phyloP scores from a whole-genome alignment of 2,329 filamentous ascomycete species.

The Aspergillus fumigatus region DNA sequence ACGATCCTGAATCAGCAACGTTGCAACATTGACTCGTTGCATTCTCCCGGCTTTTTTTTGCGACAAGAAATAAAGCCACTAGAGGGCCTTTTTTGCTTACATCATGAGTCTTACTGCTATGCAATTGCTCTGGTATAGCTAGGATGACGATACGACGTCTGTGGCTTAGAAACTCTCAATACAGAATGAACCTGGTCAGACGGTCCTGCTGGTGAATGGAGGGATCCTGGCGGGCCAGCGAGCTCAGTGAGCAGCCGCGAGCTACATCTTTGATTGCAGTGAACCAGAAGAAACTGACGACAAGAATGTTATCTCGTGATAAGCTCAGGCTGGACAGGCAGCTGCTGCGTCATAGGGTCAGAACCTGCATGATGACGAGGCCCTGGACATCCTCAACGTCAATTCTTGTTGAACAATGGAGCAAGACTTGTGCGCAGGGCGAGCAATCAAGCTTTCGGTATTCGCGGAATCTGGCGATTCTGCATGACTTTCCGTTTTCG shows the following conservation, averaged over 20 bases:
- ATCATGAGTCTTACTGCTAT: neutral
- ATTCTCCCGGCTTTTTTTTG: no score
- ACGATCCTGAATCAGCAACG: neutral
- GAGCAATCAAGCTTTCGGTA: neutral
- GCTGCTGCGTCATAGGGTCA: neutral
- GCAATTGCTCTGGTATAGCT: neutral
- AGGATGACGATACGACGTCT: neutral
- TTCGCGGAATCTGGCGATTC: neutral
- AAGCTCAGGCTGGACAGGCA: neutral
- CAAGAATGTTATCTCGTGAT: neutral
- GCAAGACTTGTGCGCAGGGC: neutral
- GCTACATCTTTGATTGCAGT: neutral
- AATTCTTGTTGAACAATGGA: neutral
- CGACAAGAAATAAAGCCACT: neutral
- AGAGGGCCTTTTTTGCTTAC: neutral
- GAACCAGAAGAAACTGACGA: neutral
- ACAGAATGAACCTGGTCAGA: neutral
- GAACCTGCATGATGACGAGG: neutral
- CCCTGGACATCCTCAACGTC: neutral
- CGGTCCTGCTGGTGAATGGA: neutral
- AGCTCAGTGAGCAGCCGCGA: neutral
- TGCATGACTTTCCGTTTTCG: conserved; percentile 12
- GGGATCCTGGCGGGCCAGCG: neutral
- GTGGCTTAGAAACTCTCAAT: neutral
- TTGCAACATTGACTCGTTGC: neutral